A percentile compares a stretch with the other conserved stretches of the same genome.
Evolutionary conservation across 345 rosid species (phyloP).

Genomic region (sweet orange (Citrus sinensis)): DNA sequence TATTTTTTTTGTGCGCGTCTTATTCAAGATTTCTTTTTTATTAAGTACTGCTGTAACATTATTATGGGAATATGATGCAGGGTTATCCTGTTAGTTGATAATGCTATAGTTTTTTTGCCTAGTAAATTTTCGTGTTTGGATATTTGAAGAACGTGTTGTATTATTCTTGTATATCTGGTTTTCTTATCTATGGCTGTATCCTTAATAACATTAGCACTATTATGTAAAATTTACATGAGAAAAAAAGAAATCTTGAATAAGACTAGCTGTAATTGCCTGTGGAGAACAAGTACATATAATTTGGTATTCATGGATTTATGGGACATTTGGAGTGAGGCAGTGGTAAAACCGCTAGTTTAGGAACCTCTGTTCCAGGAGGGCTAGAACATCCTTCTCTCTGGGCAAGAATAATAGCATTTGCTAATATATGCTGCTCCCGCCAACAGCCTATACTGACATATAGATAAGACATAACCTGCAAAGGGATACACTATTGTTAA

Average conservation of each 20-base stretch:
- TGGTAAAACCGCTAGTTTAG: background rate
- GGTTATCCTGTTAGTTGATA: background rate
- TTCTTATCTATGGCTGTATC: background rate
- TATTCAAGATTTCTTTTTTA: no score
- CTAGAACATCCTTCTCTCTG: background rate
- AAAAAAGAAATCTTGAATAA: no score
- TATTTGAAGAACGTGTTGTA: background rate
- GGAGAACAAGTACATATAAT: background rate
- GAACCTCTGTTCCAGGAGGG: background rate
- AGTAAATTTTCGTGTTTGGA: background rate
- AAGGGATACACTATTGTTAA: background rate
- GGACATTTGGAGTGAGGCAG: background rate
- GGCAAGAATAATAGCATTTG: background rate
- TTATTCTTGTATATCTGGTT: background rate
- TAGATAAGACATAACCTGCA: background rate
- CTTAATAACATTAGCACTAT: no score
- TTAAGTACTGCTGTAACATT: background rate
- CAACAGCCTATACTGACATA: background rate
- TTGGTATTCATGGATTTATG: background rate
- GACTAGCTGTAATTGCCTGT: background rate
- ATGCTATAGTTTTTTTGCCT: background rate
- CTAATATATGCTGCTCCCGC: background rate
- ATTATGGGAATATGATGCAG: background rate
- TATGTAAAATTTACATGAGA: no score
- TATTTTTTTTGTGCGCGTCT: background rate